Conservation (phyloP, 1,284 basidiomycete species). For the Clitocybe nebularis region DNA sequence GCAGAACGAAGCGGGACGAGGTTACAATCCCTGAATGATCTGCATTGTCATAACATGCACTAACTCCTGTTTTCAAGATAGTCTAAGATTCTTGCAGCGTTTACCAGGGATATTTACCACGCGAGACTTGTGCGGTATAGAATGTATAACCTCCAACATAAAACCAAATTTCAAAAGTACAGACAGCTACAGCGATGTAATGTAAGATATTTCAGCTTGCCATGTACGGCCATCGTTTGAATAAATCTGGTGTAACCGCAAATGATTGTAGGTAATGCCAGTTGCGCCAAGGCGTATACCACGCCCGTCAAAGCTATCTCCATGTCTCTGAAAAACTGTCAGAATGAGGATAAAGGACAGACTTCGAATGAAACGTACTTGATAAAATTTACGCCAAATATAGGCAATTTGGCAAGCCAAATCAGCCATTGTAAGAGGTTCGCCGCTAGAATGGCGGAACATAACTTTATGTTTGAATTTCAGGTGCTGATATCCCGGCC, state of each 20-base stretch:
- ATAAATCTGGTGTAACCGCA: constrained; percentile 13
- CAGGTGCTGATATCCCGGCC: constrained; percentile 15
- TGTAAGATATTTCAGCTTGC: constrained; percentile 15
- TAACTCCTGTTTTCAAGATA: too few species aligned
- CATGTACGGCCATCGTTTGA: constrained; percentile 11
- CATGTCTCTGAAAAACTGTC: constrained; percentile 7
- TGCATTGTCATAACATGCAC: too few species aligned
- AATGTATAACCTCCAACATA: too few species aligned
- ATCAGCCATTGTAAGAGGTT: constrained; percentile 8
- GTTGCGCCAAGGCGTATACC: constrained; percentile 12
- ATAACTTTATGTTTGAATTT: constrained; percentile 9
- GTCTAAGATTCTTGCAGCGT: too few species aligned
- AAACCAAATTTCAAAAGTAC: too few species aligned
- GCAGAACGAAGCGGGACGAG: too few species aligned
- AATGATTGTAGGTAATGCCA: constrained; percentile 12
- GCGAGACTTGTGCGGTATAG: too few species aligned
- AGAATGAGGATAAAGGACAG: background rate
- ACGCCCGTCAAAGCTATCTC: constrained; percentile 5
- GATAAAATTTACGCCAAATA: constrained; percentile 14
- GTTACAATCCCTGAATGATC: too few species aligned
- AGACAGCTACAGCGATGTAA: constrained; percentile 1
- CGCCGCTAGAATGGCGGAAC: constrained; percentile 9
- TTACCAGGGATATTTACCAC: too few species aligned
- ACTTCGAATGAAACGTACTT: constrained; percentile 4
- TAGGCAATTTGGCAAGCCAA: constrained; percentile 13